These are phyloP conservation scores for Paramecium octaurelia DNA, from an alignment of 73 alveolate species.

Conservation along the genomic window DNA sequence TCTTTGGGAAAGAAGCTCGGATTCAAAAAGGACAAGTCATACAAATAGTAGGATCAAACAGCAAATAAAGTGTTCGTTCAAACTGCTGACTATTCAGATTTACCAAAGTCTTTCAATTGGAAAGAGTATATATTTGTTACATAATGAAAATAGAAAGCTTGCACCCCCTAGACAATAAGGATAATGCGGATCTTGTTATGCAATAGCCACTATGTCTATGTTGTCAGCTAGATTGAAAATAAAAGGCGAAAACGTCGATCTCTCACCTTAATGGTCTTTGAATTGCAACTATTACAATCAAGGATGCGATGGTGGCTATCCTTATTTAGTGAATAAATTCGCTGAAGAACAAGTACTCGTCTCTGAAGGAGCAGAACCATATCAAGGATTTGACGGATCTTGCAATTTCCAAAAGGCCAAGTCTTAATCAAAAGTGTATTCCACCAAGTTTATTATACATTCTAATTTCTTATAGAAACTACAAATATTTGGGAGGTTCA, in stretches of 20 bases:
- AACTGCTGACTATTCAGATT: neutral
- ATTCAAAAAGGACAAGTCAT: neutral
- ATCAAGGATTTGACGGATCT: slow-evolving; percentile 46
- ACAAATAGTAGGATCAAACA: neutral
- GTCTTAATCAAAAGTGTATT: neutral
- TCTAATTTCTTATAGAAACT: neutral
- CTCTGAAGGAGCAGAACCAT: slow-evolving; percentile 57
- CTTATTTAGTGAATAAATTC: slow-evolving; percentile 52
- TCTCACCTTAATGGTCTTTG: slow-evolving; percentile 59
- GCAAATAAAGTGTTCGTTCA: neutral
- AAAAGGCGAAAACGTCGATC: slow-evolving; percentile 46
- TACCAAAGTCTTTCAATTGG: slow-evolving; percentile 52
- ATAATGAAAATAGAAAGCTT: neutral
- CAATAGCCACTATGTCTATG: slow-evolving; percentile 59
- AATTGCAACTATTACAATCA: slow-evolving; percentile 48
- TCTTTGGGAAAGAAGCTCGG: slow-evolving; percentile 22
- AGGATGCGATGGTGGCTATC: slow-evolving; percentile 67
- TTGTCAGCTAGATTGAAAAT: slow-evolving; percentile 59
- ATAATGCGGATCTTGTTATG: slow-evolving; percentile 63
- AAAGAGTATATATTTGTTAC: neutral
- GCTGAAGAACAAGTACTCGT: slow-evolving; percentile 34
- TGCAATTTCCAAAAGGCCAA: slow-evolving; percentile 52
- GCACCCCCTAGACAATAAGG: slow-evolving; percentile 54
- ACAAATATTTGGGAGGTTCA: slow-evolving; percentile 60
- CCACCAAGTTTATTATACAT: neutral